Conservation (phyloP, 306 rosid genomes). For the Coriaria nepalensis region DNA sequence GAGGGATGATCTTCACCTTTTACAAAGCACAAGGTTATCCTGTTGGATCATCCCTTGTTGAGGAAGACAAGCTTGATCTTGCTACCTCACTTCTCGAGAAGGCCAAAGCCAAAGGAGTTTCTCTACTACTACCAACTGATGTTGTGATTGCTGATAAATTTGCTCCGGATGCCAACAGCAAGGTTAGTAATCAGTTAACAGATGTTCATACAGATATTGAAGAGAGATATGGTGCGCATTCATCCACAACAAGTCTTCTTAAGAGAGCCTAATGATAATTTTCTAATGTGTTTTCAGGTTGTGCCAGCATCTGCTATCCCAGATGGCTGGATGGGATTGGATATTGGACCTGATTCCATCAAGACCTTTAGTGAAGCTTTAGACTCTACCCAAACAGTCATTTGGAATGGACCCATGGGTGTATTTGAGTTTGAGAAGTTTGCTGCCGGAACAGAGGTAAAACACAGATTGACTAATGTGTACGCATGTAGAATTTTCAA, state of each 20-base stretch:
- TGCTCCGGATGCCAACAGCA: slow-evolving; percentile 99
- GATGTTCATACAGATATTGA: too few relatives aligned
- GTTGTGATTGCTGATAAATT: slow-evolving; percentile 93
- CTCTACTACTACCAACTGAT: slow-evolving; percentile 82
- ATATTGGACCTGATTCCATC: slow-evolving; percentile 91
- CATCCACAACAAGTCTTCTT: slow-evolving; percentile 3
- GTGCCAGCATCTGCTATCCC: slow-evolving; percentile 93
- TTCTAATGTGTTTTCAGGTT: slow-evolving; percentile 36
- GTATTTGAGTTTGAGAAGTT: slow-evolving; percentile 96
- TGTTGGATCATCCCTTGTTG: slow-evolving; percentile 96
- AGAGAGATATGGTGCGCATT: too few relatives aligned
- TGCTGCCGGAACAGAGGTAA: slow-evolving; percentile 93
- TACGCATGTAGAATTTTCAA: too few relatives aligned
- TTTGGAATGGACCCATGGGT: slow-evolving; percentile 99
- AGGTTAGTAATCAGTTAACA: slow-evolving; percentile 41
- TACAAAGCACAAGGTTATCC: slow-evolving; percentile 98
- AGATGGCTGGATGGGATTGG: slow-evolving; percentile 99
- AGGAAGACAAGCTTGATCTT: slow-evolving; percentile 83
- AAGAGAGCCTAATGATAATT: slow-evolving; percentile 7
- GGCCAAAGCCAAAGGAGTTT: slow-evolving; percentile 94
- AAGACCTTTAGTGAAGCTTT: slow-evolving; percentile 72
- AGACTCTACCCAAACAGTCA: slow-evolving; percentile 81
- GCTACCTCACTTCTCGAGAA: slow-evolving; percentile 74
- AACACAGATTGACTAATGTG: neutral
- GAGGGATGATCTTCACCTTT: slow-evolving; percentile 99